Evolutionary conservation across 2,329 filamentous ascomycete genomes (phyloP).

Genomic region (Corynespora cassiicola): DNA sequence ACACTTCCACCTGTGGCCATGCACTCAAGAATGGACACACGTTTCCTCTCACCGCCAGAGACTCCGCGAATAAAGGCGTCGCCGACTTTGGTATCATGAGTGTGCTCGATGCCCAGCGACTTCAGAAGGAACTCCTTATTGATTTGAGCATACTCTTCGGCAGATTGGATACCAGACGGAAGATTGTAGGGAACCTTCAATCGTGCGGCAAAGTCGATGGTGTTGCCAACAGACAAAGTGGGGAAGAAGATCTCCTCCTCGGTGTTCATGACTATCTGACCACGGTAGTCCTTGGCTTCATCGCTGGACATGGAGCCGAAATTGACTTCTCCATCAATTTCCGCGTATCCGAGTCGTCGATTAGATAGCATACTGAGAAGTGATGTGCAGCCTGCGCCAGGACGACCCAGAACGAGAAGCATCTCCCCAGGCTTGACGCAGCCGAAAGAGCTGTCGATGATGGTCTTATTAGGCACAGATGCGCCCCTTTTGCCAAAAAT

Average conservation of each 20-base stretch:
- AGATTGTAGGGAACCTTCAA: conserved; percentile 62
- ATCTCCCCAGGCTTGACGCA: conserved; percentile 73
- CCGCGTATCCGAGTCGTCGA: conserved; percentile 68
- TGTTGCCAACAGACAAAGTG: conserved; percentile 84
- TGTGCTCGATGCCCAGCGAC: conserved; percentile 58
- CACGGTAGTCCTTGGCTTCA: conserved; percentile 77
- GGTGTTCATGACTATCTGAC: conserved; percentile 78
- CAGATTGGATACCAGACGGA: conserved; percentile 50
- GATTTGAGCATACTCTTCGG: conserved; percentile 54
- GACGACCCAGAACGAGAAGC: conserved; percentile 74
- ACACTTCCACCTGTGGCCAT: conserved; percentile 51
- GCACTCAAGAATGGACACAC: conserved; percentile 62
- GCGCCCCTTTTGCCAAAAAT: conserved; percentile 54
- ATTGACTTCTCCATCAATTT: conserved; percentile 67
- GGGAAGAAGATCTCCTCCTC: conserved; percentile 80
- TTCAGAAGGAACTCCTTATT: conserved; percentile 60
- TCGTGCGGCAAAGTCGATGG: conserved; percentile 66
- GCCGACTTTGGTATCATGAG: conserved; percentile 64
- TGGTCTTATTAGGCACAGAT: conserved; percentile 57
- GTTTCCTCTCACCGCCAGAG: conserved; percentile 63
- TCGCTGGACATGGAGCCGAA: conserved; percentile 66
- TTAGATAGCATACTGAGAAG: conserved; percentile 71
- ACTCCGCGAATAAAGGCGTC: conserved; percentile 64
- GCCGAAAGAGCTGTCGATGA: conserved; percentile 71
- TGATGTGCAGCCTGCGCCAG: conserved; percentile 56